Conservation (phyloP, 352 stramenopile genomes). For the Pythium chondricola region DNA sequence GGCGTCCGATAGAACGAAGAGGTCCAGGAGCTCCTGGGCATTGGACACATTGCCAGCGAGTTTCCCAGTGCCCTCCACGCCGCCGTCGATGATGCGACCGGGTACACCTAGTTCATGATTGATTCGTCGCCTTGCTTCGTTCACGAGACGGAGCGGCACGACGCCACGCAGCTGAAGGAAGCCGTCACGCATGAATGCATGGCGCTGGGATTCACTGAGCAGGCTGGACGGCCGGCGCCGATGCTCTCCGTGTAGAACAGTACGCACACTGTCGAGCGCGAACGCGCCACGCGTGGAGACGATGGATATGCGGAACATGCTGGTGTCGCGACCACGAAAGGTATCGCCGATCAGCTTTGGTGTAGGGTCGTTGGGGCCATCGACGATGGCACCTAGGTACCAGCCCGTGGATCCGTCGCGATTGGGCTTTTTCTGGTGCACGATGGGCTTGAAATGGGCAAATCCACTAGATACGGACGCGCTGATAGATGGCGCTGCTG, state of each 20-base stretch:
- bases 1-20: constrained; percentile 49
- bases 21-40: constrained; percentile 45
- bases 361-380: not conserved
- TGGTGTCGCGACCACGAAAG: constrained; percentile 22
- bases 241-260: constrained; percentile 21
- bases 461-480: too few species aligned
- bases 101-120: constrained; percentile 74
- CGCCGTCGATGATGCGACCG: constrained; percentile 62
- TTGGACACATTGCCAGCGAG: constrained; percentile 69
- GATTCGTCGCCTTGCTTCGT: constrained; percentile 51
- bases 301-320: constrained; percentile 41
- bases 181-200: constrained; percentile 65
- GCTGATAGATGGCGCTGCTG: not conserved
- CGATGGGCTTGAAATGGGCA: constrained; percentile 43
- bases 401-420: constrained; percentile 35
- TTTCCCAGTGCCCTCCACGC: constrained; percentile 66
- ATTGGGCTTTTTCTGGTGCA: constrained; percentile 67
- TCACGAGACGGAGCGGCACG: constrained; percentile 47
- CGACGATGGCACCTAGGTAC: constrained; percentile 43
- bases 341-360: constrained; percentile 47
- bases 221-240: constrained; percentile 14
- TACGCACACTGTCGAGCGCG: constrained; percentile 29
- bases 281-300: constrained; percentile 47
- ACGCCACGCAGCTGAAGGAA: constrained; percentile 60
- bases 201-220: constrained; percentile 52